A percentile compares a stretch with the other conserved stretches of the same genome.
Conservation (phyloP, 495 filamentous ascomycete genomes). For the Penicillium paradoxum region DNA sequence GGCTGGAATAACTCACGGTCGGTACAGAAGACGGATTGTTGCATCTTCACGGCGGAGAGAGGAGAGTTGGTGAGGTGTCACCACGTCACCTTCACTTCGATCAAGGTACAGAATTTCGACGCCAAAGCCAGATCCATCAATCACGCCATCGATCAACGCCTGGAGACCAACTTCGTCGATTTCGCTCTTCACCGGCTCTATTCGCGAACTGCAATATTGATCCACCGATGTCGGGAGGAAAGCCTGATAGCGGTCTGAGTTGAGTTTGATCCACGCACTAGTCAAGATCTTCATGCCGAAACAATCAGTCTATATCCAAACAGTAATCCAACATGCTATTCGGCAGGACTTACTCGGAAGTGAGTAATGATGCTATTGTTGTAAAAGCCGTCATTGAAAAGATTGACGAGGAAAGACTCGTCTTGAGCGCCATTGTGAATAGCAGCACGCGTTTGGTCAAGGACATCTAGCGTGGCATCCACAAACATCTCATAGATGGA, state of each 20-base stretch:
- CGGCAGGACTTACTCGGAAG: conserved; percentile 54
- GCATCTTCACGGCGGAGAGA: conserved; percentile 46
- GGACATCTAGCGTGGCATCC: conserved; percentile 63
- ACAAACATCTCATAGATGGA: conserved; percentile 79
- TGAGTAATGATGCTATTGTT: conserved; percentile 72
- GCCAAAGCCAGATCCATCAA: conserved; percentile 66
- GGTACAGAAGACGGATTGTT: conserved; percentile 63
- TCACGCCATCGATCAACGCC: conserved; percentile 70
- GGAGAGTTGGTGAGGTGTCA: conserved; percentile 70
- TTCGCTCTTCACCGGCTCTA: conserved; percentile 73
- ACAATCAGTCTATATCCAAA: conserved; percentile 10
- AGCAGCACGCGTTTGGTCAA: conserved; percentile 51
- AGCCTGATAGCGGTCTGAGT: conserved; percentile 59
- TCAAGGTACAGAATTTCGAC: conserved; percentile 91
- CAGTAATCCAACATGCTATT: neutral
- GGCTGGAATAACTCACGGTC: conserved; percentile 52
- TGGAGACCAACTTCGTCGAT: conserved; percentile 85
- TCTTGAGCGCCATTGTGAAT: conserved; percentile 52
- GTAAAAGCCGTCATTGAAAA: conserved; percentile 66
- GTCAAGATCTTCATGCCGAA: conserved; percentile 61
- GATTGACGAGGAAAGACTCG: conserved; percentile 58
- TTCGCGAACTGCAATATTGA: conserved; percentile 61
- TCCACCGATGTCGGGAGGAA: conserved; percentile 60
- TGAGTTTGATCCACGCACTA: conserved; percentile 77
- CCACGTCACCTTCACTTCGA: conserved; percentile 71